Base-by-base conservation (phyloP, 805 yeast species). In the Geotrichum ghanense region DNA sequence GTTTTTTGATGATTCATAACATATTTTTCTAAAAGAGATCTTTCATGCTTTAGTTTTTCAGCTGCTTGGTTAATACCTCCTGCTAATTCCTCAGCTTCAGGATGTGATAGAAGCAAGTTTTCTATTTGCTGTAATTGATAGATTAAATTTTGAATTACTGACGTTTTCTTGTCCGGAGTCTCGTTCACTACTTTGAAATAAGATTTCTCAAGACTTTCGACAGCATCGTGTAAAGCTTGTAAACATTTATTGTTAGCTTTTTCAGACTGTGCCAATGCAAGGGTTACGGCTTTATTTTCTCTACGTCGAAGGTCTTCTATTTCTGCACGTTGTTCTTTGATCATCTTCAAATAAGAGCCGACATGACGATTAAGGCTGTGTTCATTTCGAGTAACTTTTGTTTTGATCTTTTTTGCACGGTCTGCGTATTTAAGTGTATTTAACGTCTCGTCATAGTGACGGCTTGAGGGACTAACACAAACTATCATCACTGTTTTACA, bases 401-500 rank as follows among this genome's bases (percentile, higher is more conserved):
- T 89, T 58, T 84, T 84, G 54, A 89, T 89, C 53, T 83, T 88
- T 59, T 88, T 88, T 14, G 96, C 97, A 37, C 96, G 69, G 59
- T 87, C 79, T 0, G 97, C 97, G 62, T 89, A 90, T 48, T 86
- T 85, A 50, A 90, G 72, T 0, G 97, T 86, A 61, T 90, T 90
- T 45, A 85, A 68, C 1, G 97, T 89, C 59, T 90, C 97, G 58
- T 90, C 97, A 61, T 87, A 88, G 62, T 90, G 97, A 40, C 70
- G 72, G 24, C 84, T 76, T 49, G 88, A 83, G 0, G 97, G 97
- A 3, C 94, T 81, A 2, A 90, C 75, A 64, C 97, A 90, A 1
- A 88, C 97, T 53, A 90, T 85, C 97, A 90, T 90, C 2, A 87
- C 89, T 0, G 97, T 90, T 60, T 84, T 83, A 64, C 97, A 90